Evolutionary conservation across 2,329 filamentous ascomycete species (phyloP).

Genomic region (Colletotrichum sp.): DNA sequence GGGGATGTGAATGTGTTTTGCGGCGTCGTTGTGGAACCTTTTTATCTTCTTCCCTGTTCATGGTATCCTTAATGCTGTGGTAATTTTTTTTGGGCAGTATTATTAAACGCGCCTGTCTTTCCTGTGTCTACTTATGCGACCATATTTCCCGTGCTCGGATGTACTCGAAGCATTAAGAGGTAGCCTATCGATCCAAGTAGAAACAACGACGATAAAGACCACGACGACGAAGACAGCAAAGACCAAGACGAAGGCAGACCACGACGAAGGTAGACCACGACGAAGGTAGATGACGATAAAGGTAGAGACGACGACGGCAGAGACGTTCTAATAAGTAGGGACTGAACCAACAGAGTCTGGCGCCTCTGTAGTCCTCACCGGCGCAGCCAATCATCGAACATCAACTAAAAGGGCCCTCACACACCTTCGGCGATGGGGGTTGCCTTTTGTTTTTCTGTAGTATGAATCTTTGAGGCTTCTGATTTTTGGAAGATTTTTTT

Average conservation of each 20-base stretch:
- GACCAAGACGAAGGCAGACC: no score
- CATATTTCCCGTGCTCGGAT: background rate
- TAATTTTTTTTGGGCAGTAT: no score
- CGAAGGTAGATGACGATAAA: no score
- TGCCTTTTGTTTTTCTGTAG: background rate
- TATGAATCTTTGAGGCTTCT: background rate
- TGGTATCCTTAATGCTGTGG: background rate
- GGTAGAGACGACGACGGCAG: background rate
- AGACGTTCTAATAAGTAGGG: background rate
- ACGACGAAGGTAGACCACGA: no score
- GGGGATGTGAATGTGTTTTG: background rate
- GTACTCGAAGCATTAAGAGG: background rate
- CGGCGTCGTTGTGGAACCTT: background rate
- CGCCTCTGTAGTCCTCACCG: background rate
- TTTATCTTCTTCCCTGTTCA: background rate
- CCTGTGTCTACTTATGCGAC: background rate
- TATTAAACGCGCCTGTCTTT: background rate
- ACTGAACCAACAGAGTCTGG: background rate
- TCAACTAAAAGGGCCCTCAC: background rate
- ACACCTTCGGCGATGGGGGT: background rate
- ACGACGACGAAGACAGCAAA: no score
- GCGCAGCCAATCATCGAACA: background rate
- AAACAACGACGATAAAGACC: background rate
- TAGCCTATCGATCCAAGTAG: background rate
- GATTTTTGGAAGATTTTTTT: background rate